A percentile compares a stretch with the other conserved stretches of the same genome.
These are phyloP conservation scores for Dendrobium catenatum DNA, from an alignment of 106 monocot species.

Conservation along the genomic window DNA sequence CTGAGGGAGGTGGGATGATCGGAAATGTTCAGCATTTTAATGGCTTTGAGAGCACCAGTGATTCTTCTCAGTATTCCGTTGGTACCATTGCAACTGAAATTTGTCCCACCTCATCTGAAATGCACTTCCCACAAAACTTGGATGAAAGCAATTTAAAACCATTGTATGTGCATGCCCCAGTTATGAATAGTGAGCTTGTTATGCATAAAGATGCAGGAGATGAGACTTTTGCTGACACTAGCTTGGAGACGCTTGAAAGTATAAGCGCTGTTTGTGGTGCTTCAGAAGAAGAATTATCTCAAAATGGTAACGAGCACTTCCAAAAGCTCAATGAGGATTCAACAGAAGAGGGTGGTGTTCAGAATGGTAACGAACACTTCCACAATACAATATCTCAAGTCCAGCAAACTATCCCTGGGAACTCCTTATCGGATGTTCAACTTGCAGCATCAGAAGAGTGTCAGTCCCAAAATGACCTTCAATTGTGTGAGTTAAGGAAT, in stretches of 20 bases:
- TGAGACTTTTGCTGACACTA: neutral
- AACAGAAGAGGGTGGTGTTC: neutral
- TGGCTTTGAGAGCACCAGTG: neutral
- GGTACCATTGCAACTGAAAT: neutral
- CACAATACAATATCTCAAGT: neutral
- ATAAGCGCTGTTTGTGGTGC: neutral
- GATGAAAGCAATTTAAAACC: slow-evolving; percentile 13
- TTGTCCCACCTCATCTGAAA: neutral
- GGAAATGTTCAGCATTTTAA: neutral
- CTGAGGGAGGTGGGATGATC: neutral
- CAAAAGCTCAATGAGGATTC: slow-evolving; percentile 1
- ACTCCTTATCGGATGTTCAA: slow-evolving; percentile 2
- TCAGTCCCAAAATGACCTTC: neutral
- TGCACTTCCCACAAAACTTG: neutral
- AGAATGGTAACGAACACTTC: neutral
- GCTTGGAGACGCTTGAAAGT: slow-evolving; percentile 2
- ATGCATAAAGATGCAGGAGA: slow-evolving; percentile 4
- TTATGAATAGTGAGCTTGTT: neutral
- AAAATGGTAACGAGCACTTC: too few species aligned
- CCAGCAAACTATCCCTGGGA: neutral
- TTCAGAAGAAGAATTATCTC: slow-evolving; percentile 9
- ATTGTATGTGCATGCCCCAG: slow-evolving; percentile 1
- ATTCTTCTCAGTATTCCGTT: neutral
- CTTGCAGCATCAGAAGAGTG: neutral
- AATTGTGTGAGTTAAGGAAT: slow-evolving; percentile 5